phyloP scores from a whole-genome alignment of 2,329 filamentous ascomycete genomes.

The Claviceps sp. region DNA sequence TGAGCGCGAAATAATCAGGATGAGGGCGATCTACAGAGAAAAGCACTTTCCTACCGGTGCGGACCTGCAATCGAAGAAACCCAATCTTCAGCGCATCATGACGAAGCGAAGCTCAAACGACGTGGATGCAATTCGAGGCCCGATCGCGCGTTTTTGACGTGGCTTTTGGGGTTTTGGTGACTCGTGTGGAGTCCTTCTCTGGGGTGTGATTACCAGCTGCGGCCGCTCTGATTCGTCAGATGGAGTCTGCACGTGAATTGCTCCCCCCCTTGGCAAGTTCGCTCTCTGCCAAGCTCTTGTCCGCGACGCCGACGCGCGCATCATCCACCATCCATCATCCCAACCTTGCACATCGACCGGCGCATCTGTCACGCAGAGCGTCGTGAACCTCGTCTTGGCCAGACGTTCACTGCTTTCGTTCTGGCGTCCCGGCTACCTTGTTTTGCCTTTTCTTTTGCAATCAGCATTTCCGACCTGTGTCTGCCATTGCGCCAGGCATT shows the following conservation, averaged over 20 bases:
- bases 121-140: constrained; percentile 1
- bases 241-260: constrained; percentile 4
- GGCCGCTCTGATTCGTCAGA: constrained; percentile 3
- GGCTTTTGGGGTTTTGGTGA: background rate
- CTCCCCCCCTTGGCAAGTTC: background rate
- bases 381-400: background rate
- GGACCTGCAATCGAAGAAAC: background rate
- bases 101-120: background rate
- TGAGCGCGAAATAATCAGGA: background rate
- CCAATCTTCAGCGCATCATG: background rate
- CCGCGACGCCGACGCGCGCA: constrained; percentile 9
- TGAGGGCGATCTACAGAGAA: background rate
- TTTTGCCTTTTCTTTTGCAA: background rate
- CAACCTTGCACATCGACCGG: constrained; percentile 2
- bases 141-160: constrained; percentile 1
- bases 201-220: background rate
- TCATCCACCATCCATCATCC: constrained; percentile 2
- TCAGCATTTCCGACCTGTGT: background rate
- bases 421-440: background rate
- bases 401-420: background rate
- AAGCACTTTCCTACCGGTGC: background rate
- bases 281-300: background rate
- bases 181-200: constrained; percentile 2
- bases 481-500: background rate
- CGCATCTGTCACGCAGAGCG: constrained; percentile 2